phyloP scores from a whole-genome alignment of 2,329 filamentous ascomycete species.

The Cylindrodendrum hubeiense region DNA sequence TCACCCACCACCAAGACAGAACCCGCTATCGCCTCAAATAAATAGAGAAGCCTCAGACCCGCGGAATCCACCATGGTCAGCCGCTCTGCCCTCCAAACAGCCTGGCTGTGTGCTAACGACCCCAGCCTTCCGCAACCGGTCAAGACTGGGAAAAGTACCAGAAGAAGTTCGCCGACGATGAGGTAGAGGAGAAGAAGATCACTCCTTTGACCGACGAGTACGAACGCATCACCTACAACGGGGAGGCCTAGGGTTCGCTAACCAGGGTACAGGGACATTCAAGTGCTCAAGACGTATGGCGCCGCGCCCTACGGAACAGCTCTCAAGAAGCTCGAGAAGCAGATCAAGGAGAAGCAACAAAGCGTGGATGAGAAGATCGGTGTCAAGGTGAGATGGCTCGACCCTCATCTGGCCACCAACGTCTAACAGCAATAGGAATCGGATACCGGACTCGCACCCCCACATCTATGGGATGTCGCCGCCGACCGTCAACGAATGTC shows the following conservation, averaged over 20 bases:
- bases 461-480: slow-evolving; percentile 98
- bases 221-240: slow-evolving; percentile 49
- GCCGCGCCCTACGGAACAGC: slow-evolving; percentile 94
- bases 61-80: slow-evolving; percentile 59
- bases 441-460: slow-evolving; percentile 96
- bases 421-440: slow-evolving; percentile 76
- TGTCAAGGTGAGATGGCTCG: slow-evolving; percentile 70
- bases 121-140: slow-evolving; percentile 93
- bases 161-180: slow-evolving; percentile 97
- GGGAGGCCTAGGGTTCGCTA: slow-evolving; percentile 34
- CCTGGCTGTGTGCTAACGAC: slow-evolving; percentile 39
- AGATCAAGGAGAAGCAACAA: slow-evolving; percentile 99
- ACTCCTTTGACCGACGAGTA: slow-evolving; percentile 97
- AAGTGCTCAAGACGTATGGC: slow-evolving; percentile 99
- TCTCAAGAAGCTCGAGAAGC: slow-evolving; percentile 97
- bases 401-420: not conserved
- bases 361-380: slow-evolving; percentile 99
- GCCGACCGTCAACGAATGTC: slow-evolving; percentile 98
- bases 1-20: not conserved
- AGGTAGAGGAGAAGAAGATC: slow-evolving; percentile 99
- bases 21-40: not conserved
- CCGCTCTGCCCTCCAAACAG: slow-evolving; percentile 23
- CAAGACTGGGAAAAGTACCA: slow-evolving; percentile 98
- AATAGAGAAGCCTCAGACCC: slow-evolving; percentile 30
- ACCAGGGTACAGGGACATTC: slow-evolving; percentile 81